Base-by-base conservation (phyloP, 106 monocot genomes). In the Hemerocallis citrina region DNA sequence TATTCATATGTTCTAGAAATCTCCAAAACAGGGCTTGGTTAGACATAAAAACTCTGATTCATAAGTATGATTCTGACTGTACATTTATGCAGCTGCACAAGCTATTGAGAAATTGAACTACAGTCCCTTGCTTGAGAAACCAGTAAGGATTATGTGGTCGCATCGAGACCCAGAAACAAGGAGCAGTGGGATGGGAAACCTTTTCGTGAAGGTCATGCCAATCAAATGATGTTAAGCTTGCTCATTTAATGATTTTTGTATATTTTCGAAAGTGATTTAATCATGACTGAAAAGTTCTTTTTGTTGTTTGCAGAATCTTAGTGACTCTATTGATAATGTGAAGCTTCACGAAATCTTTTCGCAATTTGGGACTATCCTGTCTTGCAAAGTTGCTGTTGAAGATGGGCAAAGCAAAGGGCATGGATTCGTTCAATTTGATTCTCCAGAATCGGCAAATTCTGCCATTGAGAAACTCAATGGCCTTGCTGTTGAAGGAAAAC, bases 361-460 rank as follows among this genome's bases (percentile, higher is more conserved):
- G 7, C 52, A 76, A 30, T 83, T 71, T 59, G 95, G 95, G 17
- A 72, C 32, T 6, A 69, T 95, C 55, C 54, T 83, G 49, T 95
- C 95, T 6, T 76, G 78, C 65, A 95, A 90, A 62, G 78, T 95
- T 29, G 83, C 41, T 32, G 49, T 42, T 23, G 31, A 58, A 16
- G 86, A 76, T 55, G 83, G 95, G 7, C 80, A 68, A 63, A 95
- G 83, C 50, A 86, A 75, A 75, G 83, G 95, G 0, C 74, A 81
- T 60, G 95, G 95, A 12, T 95, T 83, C 72, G 80, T 95, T 32
- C 95, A 95, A 61, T 95, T 76, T 68, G 81, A 86, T 14, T 52
- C 70, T 9, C 76, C 77, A 58, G 86, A 95, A 37, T 70, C 78
- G 29, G 95, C 95, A 31, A 71, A 79, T 41, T 47, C 74, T 57